Evolutionary conservation across 352 stramenopile genomes (phyloP), one percentile per base, ranked within the genome.

Genomic region (Thalassiosira mediterranea): DNA sequence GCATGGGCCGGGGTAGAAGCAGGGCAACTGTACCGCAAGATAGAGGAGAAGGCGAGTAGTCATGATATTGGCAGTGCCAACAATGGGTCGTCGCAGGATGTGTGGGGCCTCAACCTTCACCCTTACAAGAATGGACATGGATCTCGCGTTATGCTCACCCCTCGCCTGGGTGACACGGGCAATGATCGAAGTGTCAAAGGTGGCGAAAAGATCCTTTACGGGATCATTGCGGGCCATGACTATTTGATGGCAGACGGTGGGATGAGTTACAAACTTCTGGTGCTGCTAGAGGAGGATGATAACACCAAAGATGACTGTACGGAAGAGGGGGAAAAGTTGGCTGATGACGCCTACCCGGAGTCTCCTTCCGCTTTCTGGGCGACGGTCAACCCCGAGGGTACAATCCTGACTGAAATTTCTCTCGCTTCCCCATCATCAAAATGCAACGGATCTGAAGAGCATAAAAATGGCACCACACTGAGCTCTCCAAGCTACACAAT

Each of bases 1-100:
- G 84, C 86, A 1, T 13, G 69, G 32, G 87, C 87, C n/a, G 84
- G 87, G 32, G 57, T 87, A 0, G 81, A 87, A 48, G 84, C 87
- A 21, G 81, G 62, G 8, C 58, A 76, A 28, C 63, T 90, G 23
- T 56, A 84, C 52, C 61, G 40, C 23, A 75, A 60, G 31, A 75
- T 76, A 17, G 23, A 37, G 25, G 15, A 5, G 31, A 40, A 28
- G 21, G 28, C 19, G 11, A n/a, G n/a, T n/a, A n/a, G n/a, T n/a
- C 32, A 54, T 26, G 4, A 40, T 59, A 34, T 47, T 46, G 49
- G 53, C 63, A 40, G 40, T 21, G 49, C 29, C 19, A 44, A 48
- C 11, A 48, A 69, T 13, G 61, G 66, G 28, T 8, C 69, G 15
- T 48, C 64, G 15, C 19, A 58, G 40, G 17, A 23, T 13, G 57